Evolutionary conservation across 805 yeast genomes (phyloP), one percentile per base, ranked within the genome.

Genomic region (Naumovozyma dairenensis): DNA sequence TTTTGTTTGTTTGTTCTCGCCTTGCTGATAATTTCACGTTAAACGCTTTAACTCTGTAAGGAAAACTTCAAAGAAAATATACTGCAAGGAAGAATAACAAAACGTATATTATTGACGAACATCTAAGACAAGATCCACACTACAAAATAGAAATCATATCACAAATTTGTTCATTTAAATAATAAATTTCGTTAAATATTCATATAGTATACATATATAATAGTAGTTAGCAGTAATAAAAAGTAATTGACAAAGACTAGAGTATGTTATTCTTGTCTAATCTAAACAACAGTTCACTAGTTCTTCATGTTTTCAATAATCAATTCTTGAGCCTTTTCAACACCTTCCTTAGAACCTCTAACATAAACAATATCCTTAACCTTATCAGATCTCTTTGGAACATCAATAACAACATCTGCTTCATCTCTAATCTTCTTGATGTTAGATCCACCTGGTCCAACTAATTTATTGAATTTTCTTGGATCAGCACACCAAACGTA

Each of bases 391-490:
- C 62, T 60, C 56, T 74, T 73, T 45, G 92, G 93, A 35, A 81
- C 74, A 32, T 67, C 65, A 40, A 82, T 71, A 37, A 71, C 66
- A 25, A 80, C 66, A 14, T 71, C 73, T 15, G 80, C 64, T 37
- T 67, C 62, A 18, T 63, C 62, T 62, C 92, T 75, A 38, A 83
- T 67, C 43, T 62, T 60, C 48, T 69, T 74, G 51, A 84, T 65
- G 40, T 71, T 74, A 22, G 75, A 59, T 30, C 95, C 95, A 45
- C 73, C 78, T 12, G 84, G 75, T 6, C 95, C 95, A 42, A 85
- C 72, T 34, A 84, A 65, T 53, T 67, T 71, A 37, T 79, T 70
- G 56, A 80, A 79, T 29, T 54, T 53, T 18, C 59, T 51, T 10
- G 74, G 59, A 37, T 72, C 66, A 27, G 71, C 57, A 25, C 74